Evolutionary conservation across 2,329 filamentous ascomycete species (phyloP).

Genomic region (Penicillium palitans): DNA sequence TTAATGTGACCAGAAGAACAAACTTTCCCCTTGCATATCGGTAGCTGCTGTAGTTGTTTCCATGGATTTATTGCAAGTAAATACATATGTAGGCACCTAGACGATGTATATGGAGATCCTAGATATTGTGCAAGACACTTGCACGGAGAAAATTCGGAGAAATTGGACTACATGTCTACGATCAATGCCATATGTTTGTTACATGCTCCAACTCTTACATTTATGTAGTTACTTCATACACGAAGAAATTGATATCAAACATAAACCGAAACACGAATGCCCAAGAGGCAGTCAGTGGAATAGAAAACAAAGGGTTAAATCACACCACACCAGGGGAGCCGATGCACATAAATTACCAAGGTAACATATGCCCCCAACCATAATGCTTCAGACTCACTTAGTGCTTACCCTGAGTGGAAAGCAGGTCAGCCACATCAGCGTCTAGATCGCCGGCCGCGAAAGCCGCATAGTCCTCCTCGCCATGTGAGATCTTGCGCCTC

Average conservation of each 20-base stretch:
- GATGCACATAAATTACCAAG: background rate
- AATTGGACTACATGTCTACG: background rate
- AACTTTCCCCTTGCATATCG: background rate
- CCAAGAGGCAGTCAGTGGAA: background rate
- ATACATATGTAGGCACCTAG: background rate
- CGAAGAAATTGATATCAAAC: background rate
- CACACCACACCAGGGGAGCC: background rate
- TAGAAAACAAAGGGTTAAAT: background rate
- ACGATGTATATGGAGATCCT: background rate
- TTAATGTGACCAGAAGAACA: conserved; percentile 5
- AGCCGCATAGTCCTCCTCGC: conserved; percentile 46
- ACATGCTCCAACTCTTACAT: background rate
- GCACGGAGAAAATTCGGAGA: background rate
- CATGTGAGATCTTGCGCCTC: conserved; percentile 51
- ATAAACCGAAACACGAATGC: background rate
- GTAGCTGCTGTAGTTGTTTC: background rate
- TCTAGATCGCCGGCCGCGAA: conserved; percentile 59
- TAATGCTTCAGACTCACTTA: background rate
- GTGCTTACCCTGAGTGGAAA: conserved; percentile 48
- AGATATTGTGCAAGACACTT: background rate
- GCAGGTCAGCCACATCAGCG: conserved; percentile 60
- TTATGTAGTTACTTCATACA: conserved; percentile 2
- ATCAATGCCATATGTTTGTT: background rate
- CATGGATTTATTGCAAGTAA: background rate
- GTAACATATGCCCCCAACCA: background rate